These are phyloP conservation scores for Fusarium abutilonis DNA, from an alignment of 2,329 filamentous ascomycete species.

Conservation along the genomic window DNA sequence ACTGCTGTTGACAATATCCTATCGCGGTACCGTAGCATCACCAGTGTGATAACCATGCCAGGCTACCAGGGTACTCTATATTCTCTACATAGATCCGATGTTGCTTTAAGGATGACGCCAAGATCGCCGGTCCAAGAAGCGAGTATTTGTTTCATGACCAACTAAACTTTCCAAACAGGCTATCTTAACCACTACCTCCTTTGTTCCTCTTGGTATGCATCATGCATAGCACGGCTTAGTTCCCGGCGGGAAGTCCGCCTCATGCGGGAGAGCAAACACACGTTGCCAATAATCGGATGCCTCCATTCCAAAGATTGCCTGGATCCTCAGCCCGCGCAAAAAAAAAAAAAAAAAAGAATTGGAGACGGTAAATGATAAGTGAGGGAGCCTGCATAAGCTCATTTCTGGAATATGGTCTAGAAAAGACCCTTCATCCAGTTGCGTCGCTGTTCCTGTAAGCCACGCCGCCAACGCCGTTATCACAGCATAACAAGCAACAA, in stretches of 20 bases:
- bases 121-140: slow-evolving; percentile 14
- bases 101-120: slow-evolving; percentile 25
- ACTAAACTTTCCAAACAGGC: slow-evolving; percentile 7
- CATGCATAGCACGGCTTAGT: slow-evolving; percentile 15
- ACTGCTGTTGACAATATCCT: not conserved
- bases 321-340: slow-evolving; percentile 25
- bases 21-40: not conserved
- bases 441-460: slow-evolving; percentile 6
- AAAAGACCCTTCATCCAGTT: slow-evolving; percentile 8
- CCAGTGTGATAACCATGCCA: too few relatives aligned
- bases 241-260: slow-evolving; percentile 15
- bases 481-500: not conserved
- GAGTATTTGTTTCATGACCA: slow-evolving; percentile 10
- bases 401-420: slow-evolving; percentile 27
- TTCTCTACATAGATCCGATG: too few relatives aligned
- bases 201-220: not conserved
- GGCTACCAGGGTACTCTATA: not conserved
- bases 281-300: not conserved
- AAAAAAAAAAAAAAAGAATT: slow-evolving; percentile 3
- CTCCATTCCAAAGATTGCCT: slow-evolving; percentile 10
- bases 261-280: slow-evolving; percentile 22
- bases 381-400: slow-evolving; percentile 23
- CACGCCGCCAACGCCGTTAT: slow-evolving; percentile 15
- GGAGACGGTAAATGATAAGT: slow-evolving; percentile 17
- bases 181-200: slow-evolving; percentile 1